Percentiles rank a stretch among this genome's conserved stretches.
These are phyloP conservation scores for Hypoxylon subgilvum DNA, from an alignment of 495 filamentous ascomycete genomes.

Conservation along the genomic window DNA sequence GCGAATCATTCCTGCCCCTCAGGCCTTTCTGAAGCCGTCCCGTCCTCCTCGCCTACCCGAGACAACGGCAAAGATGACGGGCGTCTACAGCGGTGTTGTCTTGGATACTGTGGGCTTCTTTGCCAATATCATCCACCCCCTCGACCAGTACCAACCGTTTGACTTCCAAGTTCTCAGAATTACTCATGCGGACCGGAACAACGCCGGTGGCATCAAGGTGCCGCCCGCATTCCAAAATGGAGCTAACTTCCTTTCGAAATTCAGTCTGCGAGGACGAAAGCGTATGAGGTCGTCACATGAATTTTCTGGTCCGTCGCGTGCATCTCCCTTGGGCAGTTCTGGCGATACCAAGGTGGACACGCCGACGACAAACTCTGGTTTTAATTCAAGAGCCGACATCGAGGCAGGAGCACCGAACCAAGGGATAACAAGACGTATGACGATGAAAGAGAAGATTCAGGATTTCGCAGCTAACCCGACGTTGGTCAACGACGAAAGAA, in stretches of 20 bases:
- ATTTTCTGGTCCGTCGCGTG: not conserved
- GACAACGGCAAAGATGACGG: constrained; percentile 58
- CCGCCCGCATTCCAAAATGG: not conserved
- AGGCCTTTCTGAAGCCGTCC: constrained; percentile 63
- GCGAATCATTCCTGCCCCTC: constrained; percentile 70
- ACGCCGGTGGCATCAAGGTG: constrained; percentile 27
- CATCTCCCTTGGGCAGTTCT: constrained; percentile 7
- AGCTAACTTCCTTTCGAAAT: not conserved
- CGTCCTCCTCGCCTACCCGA: constrained; percentile 64
- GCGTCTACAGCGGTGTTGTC: constrained; percentile 62
- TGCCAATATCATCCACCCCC: constrained; percentile 63
- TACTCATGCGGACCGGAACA: constrained; percentile 44
- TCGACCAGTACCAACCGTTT: constrained; percentile 55
- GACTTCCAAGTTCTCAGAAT: constrained; percentile 57
- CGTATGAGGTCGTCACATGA: not conserved
- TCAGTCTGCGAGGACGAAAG: constrained; percentile 3
- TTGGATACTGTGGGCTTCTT: constrained; percentile 66
- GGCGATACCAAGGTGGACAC: constrained; percentile 2
- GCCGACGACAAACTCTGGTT: constrained; percentile 2
- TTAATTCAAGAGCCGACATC: constrained; percentile 17
- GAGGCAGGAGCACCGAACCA: constrained; percentile 27
- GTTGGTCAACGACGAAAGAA: constrained; percentile 38
- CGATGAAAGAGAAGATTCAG: constrained; percentile 43
- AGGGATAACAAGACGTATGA: constrained; percentile 37
- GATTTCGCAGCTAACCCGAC: constrained; percentile 47